Evolutionary conservation across 176 grass and related monocot genomes (phyloP).

Genomic region (Oryza meyeriana): DNA sequence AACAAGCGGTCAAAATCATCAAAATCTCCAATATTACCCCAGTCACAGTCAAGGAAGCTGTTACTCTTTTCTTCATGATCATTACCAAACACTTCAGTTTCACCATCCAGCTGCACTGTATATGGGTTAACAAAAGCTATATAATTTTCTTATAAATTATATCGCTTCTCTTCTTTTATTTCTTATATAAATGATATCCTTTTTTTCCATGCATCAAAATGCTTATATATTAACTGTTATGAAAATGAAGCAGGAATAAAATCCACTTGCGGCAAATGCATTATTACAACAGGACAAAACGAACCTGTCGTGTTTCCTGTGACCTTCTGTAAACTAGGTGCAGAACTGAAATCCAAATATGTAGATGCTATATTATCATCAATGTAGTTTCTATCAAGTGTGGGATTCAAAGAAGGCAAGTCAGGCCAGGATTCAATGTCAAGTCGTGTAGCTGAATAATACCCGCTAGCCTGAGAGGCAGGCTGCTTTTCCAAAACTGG

Average conservation of each 20-base stretch:
- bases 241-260: background rate
- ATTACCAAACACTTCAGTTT: conserved; percentile 50
- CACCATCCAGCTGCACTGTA: conserved; percentile 71
- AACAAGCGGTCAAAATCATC: conserved; percentile 91
- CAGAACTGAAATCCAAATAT: conserved; percentile 70
- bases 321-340: conserved; percentile 52
- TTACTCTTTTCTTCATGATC: conserved; percentile 66
- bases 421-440: conserved; percentile 85
- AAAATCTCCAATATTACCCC: conserved; percentile 85
- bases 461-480: conserved; percentile 42
- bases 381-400: conserved; percentile 59
- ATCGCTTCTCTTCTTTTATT: background rate
- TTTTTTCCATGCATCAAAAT: background rate
- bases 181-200: background rate
- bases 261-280: background rate
- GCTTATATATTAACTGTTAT: background rate
- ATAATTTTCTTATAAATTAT: conserved; percentile 21
- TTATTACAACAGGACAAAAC: conserved; percentile 12
- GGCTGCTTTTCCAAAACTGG: conserved; percentile 48
- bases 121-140: conserved; percentile 32
- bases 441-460: conserved; percentile 48
- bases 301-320: conserved; percentile 43
- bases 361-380: conserved; percentile 47
- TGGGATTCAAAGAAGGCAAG: conserved; percentile 67
- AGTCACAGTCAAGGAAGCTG: conserved; percentile 73